Base-by-base conservation (phyloP, 1,284 basidiomycete species). In the Sparassis latifolia region DNA sequence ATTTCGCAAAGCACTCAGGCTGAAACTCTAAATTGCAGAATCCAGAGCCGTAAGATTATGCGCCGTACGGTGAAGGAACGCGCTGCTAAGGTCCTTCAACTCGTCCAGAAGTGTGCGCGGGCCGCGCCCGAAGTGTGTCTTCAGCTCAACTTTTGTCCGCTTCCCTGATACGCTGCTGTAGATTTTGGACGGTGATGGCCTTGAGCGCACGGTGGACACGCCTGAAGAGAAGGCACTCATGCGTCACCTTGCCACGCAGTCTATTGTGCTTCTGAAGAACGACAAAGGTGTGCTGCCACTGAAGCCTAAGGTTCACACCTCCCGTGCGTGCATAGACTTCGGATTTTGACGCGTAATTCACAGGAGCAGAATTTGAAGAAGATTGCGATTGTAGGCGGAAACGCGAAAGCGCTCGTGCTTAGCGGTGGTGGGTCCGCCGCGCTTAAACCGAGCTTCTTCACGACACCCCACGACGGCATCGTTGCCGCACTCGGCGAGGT, bases 371-470 rank as follows among this genome's bases (percentile, higher is more conserved):
- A 59, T 1, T 58, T 82, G 52, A 83, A 79, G 67, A 85, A 82
- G 64, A 72, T 90, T 43, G 86, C 86, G 0, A 81, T 92, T 47
- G 76, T 92, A 33, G 89, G 89, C 3, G 80, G 81, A 0, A 91
- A 89, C 59, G 87, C 87, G 27, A 83, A 85, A 58, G 78, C 80
- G 2, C 62, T 75, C 27, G 76, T 85, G 5, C 71, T 85, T 6
- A 84, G 83, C 12, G 89, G 89, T 29, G 89, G 89, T 31, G 89
- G 89, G 2, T 84, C 82, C 12, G 89, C 89, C 0, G 75, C 82
- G 2, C 71, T 92, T 29, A 83, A 84, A 55, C 72, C 89, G 0
- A 84, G 83, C 5, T 91, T 84, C 66, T 84, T 84, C 54, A 66
- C 87, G 44, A 79, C 80, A 2, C 86, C 88, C 0, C 84, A 81